Evolutionary conservation across 768 basidiomycete species (phyloP).

Genomic region (Russula dissimulans): DNA sequence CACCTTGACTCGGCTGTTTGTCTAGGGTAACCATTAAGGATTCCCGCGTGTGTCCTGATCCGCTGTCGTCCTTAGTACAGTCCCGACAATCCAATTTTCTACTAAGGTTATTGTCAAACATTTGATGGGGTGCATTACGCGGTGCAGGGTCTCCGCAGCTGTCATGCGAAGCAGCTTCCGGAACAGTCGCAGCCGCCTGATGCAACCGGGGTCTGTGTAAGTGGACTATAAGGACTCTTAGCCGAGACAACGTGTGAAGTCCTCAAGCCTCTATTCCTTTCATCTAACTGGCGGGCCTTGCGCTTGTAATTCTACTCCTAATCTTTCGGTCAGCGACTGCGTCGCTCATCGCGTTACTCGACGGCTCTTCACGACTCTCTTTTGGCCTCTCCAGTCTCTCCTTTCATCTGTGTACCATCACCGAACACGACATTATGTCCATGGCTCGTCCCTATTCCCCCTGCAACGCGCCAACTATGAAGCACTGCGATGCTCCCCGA

Average conservation of each 20-base stretch:
- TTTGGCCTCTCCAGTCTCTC: background rate
- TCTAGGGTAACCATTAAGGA: background rate
- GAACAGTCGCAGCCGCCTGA: background rate
- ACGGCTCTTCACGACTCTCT: background rate
- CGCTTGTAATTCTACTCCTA: background rate
- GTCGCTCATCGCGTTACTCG: background rate
- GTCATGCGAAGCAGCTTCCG: background rate
- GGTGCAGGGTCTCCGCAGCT: background rate
- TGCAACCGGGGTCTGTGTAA: background rate
- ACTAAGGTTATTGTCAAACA: background rate
- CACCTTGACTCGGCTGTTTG: background rate
- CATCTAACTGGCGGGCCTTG: background rate
- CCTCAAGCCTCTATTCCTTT: background rate
- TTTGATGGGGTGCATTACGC: background rate
- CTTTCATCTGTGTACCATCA: background rate
- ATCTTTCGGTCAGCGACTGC: background rate
- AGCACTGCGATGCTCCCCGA: background rate
- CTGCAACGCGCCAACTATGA: background rate
- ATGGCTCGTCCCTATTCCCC: background rate
- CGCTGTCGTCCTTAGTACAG: background rate
- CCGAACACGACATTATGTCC: background rate
- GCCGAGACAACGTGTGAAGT: background rate
- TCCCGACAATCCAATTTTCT: background rate
- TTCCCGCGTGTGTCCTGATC: background rate
- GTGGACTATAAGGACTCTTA: conserved; percentile 5